These are phyloP conservation scores for Pseudocercospora eumusae DNA, from an alignment of 2,329 filamentous ascomycete species.

Conservation along the genomic window DNA sequence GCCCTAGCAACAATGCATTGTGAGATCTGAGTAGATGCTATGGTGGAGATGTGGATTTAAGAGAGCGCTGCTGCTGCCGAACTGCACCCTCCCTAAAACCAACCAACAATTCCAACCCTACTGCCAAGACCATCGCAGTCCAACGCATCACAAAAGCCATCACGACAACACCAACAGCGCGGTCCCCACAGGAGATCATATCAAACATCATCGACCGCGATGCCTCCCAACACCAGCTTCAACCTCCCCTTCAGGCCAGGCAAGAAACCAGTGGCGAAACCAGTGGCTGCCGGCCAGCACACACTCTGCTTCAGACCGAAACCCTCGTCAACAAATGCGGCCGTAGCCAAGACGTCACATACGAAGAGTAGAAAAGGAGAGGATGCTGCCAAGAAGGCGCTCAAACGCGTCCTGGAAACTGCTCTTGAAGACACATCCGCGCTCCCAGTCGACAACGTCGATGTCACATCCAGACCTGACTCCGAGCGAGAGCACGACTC, in stretches of 20 bases:
- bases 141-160: no score
- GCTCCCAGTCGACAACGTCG: not conserved
- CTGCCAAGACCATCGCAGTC: not conserved
- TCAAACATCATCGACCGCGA: not conserved
- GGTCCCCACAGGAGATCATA: no score
- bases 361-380: not conserved
- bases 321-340: not conserved
- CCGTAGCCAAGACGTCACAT: not conserved
- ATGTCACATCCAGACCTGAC: not conserved
- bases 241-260: not conserved
- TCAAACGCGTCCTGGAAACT: not conserved
- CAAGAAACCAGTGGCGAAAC: not conserved
- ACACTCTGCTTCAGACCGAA: not conserved
- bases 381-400: not conserved
- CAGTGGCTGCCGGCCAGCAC: not conserved
- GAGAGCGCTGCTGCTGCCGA: not conserved
- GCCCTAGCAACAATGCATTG: not conserved
- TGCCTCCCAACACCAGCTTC: not conserved
- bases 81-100: not conserved
- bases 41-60: not conserved
- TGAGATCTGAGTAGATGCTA: not conserved
- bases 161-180: no score
- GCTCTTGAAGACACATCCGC: not conserved
- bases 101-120: not conserved
- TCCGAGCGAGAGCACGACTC: not conserved